Conservation (phyloP, 2,329 filamentous ascomycete genomes). For the Alternaria infectoria region DNA sequence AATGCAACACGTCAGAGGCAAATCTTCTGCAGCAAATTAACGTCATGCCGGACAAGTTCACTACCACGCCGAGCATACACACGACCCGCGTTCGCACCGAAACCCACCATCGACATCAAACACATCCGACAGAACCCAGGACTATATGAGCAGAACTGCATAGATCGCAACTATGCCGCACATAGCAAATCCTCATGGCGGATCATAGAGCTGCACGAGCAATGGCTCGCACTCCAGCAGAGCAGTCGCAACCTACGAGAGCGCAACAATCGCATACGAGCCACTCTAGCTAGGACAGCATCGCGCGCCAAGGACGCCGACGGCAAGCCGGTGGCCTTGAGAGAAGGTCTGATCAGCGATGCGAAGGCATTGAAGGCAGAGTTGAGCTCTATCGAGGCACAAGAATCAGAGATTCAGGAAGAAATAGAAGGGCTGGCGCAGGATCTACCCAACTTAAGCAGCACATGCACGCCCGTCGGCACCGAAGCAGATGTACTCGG, state of each 20-base stretch:
- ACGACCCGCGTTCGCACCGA: conserved; percentile 76
- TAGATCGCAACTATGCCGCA: conserved; percentile 79
- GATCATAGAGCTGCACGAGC: conserved; percentile 59
- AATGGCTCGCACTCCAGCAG: conserved; percentile 59
- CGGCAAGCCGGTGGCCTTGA: conserved; percentile 47
- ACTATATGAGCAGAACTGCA: conserved; percentile 81
- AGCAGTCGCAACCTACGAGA: conserved; percentile 68
- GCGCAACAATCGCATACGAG: conserved; percentile 69
- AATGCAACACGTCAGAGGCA: conserved; percentile 19
- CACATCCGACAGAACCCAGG: conserved; percentile 86
- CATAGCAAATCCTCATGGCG: conserved; percentile 59
- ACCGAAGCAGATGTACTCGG: conserved; percentile 68
- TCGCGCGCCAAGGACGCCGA: conserved; percentile 31
- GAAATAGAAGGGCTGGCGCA: conserved; percentile 79
- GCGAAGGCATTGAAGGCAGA: conserved; percentile 69
- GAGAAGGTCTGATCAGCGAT: conserved; percentile 65
- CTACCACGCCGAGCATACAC: conserved; percentile 52
- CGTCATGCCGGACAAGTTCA: conserved; percentile 25
- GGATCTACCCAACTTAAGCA: conserved; percentile 86
- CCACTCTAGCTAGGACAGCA: conserved; percentile 54
- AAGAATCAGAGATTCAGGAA: conserved; percentile 64
- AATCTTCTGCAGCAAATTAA: not conserved
- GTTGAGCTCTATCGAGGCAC: conserved; percentile 65
- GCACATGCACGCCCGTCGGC: conserved; percentile 74
- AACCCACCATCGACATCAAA: conserved; percentile 80